phyloP scores from a whole-genome alignment of 345 rosid genomes.

The Trapa incisa region DNA sequence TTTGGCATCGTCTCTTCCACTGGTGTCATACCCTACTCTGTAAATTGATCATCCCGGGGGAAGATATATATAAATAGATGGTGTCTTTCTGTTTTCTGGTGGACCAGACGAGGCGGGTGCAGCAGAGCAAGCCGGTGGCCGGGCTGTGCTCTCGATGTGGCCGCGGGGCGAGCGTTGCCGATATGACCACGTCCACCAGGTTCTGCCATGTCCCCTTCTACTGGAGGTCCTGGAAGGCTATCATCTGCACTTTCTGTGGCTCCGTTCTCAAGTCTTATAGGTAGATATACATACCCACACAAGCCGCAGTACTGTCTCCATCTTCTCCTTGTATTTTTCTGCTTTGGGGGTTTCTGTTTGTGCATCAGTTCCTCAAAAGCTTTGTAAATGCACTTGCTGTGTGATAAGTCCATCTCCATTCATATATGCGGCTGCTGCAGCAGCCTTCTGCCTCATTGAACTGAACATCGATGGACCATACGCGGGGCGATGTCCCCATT shows the following conservation, averaged over 20 bases:
- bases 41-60: neutral
- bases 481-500: no score
- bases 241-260: constrained; percentile 16
- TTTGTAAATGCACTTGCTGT: no score
- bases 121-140: constrained; percentile 14
- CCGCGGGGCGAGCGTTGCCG: constrained; percentile 15
- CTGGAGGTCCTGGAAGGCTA: constrained; percentile 15
- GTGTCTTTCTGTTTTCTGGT: constrained; percentile 15
- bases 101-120: constrained; percentile 14
- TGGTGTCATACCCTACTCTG: neutral
- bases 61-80: neutral
- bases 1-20: neutral
- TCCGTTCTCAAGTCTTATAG: constrained; percentile 13
- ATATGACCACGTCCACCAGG: constrained; percentile 13
- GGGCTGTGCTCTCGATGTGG: constrained; percentile 15
- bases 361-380: no score
- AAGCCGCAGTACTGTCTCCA: no score
- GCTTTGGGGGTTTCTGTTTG: no score
- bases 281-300: neutral
- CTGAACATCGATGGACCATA: no score
- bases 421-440: no score
- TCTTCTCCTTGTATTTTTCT: no score
- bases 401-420: no score
- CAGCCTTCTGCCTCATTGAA: no score
- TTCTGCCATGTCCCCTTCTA: constrained; percentile 14